These are phyloP conservation scores for Botrytis sinoallii DNA, from an alignment of 2,329 filamentous ascomycete genomes.

Conservation along the genomic window DNA sequence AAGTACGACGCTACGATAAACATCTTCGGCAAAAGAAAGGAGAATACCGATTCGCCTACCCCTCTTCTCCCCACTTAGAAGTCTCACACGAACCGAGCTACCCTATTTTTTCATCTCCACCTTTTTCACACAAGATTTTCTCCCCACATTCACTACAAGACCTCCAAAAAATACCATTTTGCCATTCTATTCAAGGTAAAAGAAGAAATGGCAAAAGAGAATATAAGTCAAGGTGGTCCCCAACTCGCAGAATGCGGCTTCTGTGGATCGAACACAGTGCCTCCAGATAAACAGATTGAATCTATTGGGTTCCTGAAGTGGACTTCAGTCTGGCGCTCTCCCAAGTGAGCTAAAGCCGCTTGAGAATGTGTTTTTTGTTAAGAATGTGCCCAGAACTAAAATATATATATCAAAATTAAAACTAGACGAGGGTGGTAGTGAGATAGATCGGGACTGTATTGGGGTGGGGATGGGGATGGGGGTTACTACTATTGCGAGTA, in stretches of 20 bases:
- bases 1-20: background rate
- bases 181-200: background rate
- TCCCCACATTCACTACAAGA: background rate
- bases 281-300: background rate
- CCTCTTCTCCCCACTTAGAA: background rate
- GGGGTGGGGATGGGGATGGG: too few relatives aligned
- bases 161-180: background rate
- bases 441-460: too few relatives aligned
- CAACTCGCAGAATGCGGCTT: background rate
- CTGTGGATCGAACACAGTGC: background rate
- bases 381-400: fast-evolving
- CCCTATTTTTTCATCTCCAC: background rate
- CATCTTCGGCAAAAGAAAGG: background rate
- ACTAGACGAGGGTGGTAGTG: background rate
- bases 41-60: background rate
- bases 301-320: background rate
- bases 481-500: background rate
- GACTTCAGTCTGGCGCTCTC: background rate
- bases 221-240: background rate
- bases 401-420: background rate
- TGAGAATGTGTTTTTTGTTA: background rate
- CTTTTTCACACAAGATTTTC: background rate
- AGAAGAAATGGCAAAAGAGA: background rate
- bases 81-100: too few relatives aligned
- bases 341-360: background rate